A percentile compares a stretch with the other conserved stretches of the same genome.
Conservation (phyloP, 2,329 filamentous ascomycete species). For the Fusarium sp. region DNA sequence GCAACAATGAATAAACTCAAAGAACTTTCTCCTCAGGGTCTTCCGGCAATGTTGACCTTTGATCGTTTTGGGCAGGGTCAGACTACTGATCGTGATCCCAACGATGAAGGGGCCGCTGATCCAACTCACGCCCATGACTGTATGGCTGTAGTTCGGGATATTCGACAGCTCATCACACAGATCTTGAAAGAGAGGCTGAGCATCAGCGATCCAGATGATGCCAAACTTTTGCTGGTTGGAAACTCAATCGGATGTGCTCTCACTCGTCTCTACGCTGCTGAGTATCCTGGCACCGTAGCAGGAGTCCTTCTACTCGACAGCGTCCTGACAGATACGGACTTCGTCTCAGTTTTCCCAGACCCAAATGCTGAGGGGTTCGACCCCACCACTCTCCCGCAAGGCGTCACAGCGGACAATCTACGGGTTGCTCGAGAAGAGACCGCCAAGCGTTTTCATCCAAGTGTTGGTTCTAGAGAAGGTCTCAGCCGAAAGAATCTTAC, state of each 20-base stretch:
- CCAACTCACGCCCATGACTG: constrained; percentile 58
- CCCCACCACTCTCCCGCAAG: constrained; percentile 27
- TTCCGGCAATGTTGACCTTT: constrained; percentile 60
- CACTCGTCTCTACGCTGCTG: constrained; percentile 60
- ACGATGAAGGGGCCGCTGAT: constrained; percentile 50
- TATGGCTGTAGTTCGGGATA: constrained; percentile 45
- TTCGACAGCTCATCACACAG: constrained; percentile 29
- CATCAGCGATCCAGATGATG: neutral
- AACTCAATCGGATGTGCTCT: constrained; percentile 47
- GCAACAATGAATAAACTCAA: constrained; percentile 10
- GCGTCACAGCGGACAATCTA: constrained; percentile 15
- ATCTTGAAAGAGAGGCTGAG: constrained; percentile 2
- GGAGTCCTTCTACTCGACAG: constrained; percentile 64
- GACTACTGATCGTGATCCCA: constrained; percentile 54
- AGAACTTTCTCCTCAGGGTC: neutral
- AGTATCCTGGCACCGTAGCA: constrained; percentile 55
- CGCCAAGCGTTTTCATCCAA: constrained; percentile 31
- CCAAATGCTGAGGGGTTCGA: constrained; percentile 60
- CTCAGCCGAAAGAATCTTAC: constrained; percentile 33
- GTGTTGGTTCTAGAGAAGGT: constrained; percentile 29
- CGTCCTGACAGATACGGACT: constrained; percentile 66
- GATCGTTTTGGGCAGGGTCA: constrained; percentile 67
- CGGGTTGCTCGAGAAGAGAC: constrained; percentile 18
- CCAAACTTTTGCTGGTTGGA: constrained; percentile 17
- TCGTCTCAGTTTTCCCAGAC: constrained; percentile 64